Evolutionary conservation across 768 basidiomycete species (phyloP), one percentile per base, ranked within the genome.

Genomic region (Ramaria rubella): DNA sequence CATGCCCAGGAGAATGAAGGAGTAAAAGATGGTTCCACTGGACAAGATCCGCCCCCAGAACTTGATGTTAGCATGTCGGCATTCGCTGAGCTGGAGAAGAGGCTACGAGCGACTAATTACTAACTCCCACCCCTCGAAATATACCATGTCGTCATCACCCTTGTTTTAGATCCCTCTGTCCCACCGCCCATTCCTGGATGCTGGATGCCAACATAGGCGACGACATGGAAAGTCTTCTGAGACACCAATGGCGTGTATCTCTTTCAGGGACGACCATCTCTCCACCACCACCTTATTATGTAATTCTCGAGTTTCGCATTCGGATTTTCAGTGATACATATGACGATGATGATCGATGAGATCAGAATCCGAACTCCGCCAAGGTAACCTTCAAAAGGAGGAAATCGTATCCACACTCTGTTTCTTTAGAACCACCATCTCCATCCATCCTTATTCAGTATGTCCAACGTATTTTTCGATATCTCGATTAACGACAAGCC

Each of bases 391-490:
- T 56, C 44, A 56, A 46, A 55, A 56, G 44, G 43, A 27, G 40
- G 40, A 8, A 42, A 17, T n/a, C 23, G 11, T n/a, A 17, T 19
- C 29, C 40, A 48, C 43, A 19, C 15, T 19, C 46, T 29, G 23
- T 26, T 48, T 27, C 46, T 48, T 48, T 26, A 19, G 17, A 48
- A 48, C 46, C 46, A 48, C 46, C 46, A 48, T 48, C 46, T 30
- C 23, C 46, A 26, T 21, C 23, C 15, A 8, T 26, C 4, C 27
- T 43, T 23, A 21, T 46, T 33, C 29, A 56, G 46, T 45, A 56
- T 56, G 55, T 46, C 55, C 24, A 29, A 48, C 55, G 55, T 56
- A 34, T 56, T 27, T 29, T 90, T 90, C 64, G 83, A 89, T 61
- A 80, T 90, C 67, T 49, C 68, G 21, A 77, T 87, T 66, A 66